Conservation (phyloP, 768 basidiomycete species). For the Termitomyces sp. region DNA sequence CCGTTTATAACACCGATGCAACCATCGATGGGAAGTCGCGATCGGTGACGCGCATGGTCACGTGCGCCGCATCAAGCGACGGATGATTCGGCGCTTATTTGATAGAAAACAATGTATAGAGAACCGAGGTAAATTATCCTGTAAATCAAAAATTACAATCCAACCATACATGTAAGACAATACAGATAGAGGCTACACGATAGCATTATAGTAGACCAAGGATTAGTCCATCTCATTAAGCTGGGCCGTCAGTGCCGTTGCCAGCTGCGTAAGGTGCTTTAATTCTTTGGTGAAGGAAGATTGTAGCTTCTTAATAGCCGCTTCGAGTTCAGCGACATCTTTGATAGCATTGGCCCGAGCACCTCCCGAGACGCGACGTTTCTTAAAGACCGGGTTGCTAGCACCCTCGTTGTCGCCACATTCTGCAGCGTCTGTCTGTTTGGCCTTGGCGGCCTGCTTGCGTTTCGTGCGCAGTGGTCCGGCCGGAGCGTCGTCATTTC, state of each 20-base stretch:
- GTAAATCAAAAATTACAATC: constrained; percentile 9
- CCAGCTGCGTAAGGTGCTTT: constrained; percentile 27
- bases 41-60: constrained; percentile 12
- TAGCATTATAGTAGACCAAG: background rate
- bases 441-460: constrained; percentile 21
- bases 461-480: constrained; percentile 21
- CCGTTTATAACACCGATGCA: background rate
- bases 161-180: constrained; percentile 7
- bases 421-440: constrained; percentile 25
- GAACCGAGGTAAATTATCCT: background rate
- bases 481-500: constrained; percentile 6
- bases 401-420: constrained; percentile 28
- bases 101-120: background rate
- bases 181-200: constrained; percentile 8
- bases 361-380: constrained; percentile 20
- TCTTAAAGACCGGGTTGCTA: constrained; percentile 25
- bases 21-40: constrained; percentile 2
- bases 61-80: background rate
- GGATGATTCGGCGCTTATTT: background rate
- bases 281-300: constrained; percentile 27
- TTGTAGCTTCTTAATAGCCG: constrained; percentile 29
- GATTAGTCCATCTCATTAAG: constrained; percentile 25
- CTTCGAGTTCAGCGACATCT: constrained; percentile 30
- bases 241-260: constrained; percentile 22
- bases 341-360: constrained; percentile 26